Conservation (phyloP, 1,284 basidiomycete species). For the Apiotrichum brassicae region DNA sequence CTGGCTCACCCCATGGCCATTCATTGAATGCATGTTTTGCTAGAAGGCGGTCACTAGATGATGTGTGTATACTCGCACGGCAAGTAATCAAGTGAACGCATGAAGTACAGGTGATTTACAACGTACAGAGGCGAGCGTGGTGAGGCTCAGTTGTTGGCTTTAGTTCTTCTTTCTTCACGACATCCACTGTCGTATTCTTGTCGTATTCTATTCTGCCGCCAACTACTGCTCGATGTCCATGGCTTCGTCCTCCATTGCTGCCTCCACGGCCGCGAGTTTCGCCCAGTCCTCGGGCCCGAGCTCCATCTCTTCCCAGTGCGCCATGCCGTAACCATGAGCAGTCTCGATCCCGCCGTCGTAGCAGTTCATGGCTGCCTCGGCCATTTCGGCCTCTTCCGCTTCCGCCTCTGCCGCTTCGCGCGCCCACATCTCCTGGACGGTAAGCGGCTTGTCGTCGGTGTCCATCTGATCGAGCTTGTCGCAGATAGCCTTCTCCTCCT, state of each 20-base stretch:
- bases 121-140: too few species aligned
- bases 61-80: too few species aligned
- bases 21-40: too few species aligned
- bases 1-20: too few species aligned
- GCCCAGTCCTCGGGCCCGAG: conserved; percentile 8
- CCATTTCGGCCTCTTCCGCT: conserved; percentile 17
- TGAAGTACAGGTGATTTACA: too few species aligned
- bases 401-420: conserved; percentile 28
- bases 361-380: conserved; percentile 22
- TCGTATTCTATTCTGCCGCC: too few species aligned
- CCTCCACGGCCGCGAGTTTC: conserved; percentile 5
- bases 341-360: conserved; percentile 16
- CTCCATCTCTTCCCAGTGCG: conserved; percentile 1
- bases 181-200: too few species aligned
- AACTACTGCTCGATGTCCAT: conserved; percentile 10
- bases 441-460: background rate
- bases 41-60: too few species aligned
- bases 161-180: too few species aligned
- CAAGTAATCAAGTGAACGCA: too few species aligned
- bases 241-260: conserved; percentile 3
- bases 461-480: conserved; percentile 6
- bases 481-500: conserved; percentile 16
- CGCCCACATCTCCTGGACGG: conserved; percentile 23
- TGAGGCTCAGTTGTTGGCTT: too few species aligned
- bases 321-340: conserved; percentile 2